A percentile compares a stretch with the other conserved stretches of the same genome.
These are phyloP conservation scores for Aspergillus carlsbadensis DNA, from an alignment of 495 filamentous ascomycete species.

Conservation along the genomic window DNA sequence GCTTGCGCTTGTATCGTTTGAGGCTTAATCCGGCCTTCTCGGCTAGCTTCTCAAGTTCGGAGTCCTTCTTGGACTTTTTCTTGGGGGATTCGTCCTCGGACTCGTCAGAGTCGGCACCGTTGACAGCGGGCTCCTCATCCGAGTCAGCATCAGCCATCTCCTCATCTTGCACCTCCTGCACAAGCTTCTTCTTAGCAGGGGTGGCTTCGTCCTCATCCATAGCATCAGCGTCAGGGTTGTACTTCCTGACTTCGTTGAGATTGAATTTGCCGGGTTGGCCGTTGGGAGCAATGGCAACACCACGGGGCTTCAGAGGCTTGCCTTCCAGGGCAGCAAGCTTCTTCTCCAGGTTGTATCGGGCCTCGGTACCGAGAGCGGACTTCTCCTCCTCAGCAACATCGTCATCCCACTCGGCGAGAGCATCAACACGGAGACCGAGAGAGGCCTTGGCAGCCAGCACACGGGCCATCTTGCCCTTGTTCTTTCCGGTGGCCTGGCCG, in stretches of 20 bases:
- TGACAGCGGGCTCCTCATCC: conserved; percentile 35
- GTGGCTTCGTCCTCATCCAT: conserved; percentile 63
- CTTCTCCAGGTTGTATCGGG: conserved; percentile 78
- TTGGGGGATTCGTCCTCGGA: conserved; percentile 38
- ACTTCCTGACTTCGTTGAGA: conserved; percentile 90
- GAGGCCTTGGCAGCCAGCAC: conserved; percentile 92
- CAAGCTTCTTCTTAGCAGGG: conserved; percentile 49
- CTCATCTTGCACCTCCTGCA: conserved; percentile 52
- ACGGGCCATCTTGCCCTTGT: conserved; percentile 99
- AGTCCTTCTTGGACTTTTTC: conserved; percentile 51
- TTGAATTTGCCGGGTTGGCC: conserved; percentile 81
- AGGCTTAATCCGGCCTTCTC: conserved; percentile 63
- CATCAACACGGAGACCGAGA: conserved; percentile 89
- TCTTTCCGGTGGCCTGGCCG: conserved; percentile 92
- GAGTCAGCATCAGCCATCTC: conserved; percentile 55
- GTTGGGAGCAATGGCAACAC: conserved; percentile 72
- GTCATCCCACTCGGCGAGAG: conserved; percentile 77
- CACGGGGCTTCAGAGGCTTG: conserved; percentile 78
- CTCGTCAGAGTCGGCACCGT: conserved; percentile 47
- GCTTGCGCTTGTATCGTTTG: conserved; percentile 70
- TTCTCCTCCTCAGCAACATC: conserved; percentile 86
- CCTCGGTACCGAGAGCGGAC: conserved; percentile 68
- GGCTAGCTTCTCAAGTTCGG: conserved; percentile 55
- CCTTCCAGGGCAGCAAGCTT: conserved; percentile 84
- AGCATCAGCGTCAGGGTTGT: conserved; percentile 93